Evolutionary conservation across 345 rosid species (phyloP), one percentile per base, ranked within the genome.

Genomic region (Eucalyptus polybractea): DNA sequence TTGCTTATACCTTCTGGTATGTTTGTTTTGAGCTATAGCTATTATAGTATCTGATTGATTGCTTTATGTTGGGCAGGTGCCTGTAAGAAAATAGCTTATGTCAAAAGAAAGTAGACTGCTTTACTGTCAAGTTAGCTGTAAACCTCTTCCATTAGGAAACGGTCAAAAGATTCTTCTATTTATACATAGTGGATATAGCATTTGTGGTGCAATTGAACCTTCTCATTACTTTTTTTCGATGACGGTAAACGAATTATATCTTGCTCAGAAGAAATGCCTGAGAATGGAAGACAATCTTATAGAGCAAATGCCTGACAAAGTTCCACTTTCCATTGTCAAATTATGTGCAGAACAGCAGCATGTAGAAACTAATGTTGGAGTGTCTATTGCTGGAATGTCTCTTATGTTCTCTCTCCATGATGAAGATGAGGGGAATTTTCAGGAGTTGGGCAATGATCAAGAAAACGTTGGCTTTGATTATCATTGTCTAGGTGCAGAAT

Each of bases 1-100:
- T 93, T 95, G 91, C 95, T 92, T 90, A 89, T 97, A 72, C 96
- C 99, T 87, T 96, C 95, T 90, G 99, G 99, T 98, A 93, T 80
- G 93, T 87, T 89, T 89, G 50, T 72, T 88, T 37, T 90, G 27
- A 76, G 83, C 47, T 76, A 76, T 87, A 90, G 87, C 90, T 87
- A 58, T 81, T 86, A 47, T 86, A 31, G 14, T 88, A 14, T 91
- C 72, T 89, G 40, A 31, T 44, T 50, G 27, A 50, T 65, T 67
- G 14, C 27, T 49, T 37, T 67, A 25, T 50, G 58, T 37, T 40
- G 42, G 85, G 50, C 86, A 19, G 80, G 16, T 22, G 83, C 42
- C 85, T 51, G 14, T 88, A 29, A 25, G 81, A 87, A 37, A 87
- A 69, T n/a, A 72, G 40, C 81, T 37, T 60, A 62, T 7, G 47